Percentiles rank a stretch among this genome's conserved stretches.
phyloP scores from a whole-genome alignment of 352 stramenopile species.

The Pythium apleroticum region DNA sequence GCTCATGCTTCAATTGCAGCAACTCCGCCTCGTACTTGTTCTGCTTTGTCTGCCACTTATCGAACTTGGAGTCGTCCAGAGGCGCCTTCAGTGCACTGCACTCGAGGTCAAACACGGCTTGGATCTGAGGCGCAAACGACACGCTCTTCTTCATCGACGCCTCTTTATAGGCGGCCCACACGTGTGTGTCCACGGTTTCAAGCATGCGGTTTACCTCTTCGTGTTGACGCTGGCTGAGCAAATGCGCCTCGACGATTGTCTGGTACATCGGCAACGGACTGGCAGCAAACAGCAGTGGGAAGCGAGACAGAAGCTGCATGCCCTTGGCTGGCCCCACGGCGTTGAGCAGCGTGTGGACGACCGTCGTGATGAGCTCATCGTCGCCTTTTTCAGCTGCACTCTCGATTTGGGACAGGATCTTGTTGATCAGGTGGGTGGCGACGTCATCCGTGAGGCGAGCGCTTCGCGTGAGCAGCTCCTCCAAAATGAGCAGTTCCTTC shows the following conservation, averaged over 20 bases:
- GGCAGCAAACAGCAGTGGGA: constrained; percentile 59
- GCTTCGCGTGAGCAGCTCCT: constrained; percentile 19
- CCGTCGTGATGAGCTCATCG: constrained; percentile 52
- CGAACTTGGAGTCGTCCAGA: constrained; percentile 49
- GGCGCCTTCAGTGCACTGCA: constrained; percentile 37
- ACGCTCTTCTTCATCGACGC: constrained; percentile 45
- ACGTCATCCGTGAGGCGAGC: constrained; percentile 6
- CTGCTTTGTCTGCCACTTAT: constrained; percentile 54
- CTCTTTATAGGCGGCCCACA: constrained; percentile 81
- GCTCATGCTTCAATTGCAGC: constrained; percentile 10
- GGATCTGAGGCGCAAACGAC: constrained; percentile 68
- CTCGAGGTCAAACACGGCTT: constrained; percentile 70
- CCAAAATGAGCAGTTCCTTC: constrained; percentile 33
- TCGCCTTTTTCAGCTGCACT: constrained; percentile 34
- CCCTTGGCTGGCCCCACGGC: constrained; percentile 50
- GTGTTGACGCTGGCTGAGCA: constrained; percentile 63
- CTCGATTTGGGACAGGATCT: constrained; percentile 56
- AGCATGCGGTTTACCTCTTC: constrained; percentile 70
- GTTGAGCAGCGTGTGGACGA: constrained; percentile 73
- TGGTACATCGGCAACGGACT: constrained; percentile 76
- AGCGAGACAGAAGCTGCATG: constrained; percentile 59
- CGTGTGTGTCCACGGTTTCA: constrained; percentile 78
- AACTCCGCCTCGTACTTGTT: constrained; percentile 48
- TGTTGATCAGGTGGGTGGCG: constrained; percentile 30
- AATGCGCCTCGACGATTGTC: constrained; percentile 70